Percentiles rank a stretch among this genome's conserved stretches.
Conservation (phyloP, 1,284 basidiomycete species). For the Apiotrichum laibachii region DNA sequence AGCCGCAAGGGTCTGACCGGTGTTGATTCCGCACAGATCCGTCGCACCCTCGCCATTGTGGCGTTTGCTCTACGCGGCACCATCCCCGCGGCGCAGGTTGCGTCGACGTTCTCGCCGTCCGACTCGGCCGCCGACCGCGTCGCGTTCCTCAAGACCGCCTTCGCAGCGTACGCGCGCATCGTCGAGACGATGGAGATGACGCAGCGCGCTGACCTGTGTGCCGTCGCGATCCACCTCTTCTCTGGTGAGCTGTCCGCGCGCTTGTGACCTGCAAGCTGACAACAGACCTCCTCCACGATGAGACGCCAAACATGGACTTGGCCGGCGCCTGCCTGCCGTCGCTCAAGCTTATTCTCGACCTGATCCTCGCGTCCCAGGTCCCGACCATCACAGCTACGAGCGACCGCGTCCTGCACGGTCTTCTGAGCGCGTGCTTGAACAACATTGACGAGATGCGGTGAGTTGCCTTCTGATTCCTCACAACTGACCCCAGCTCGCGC, state of each 20-base stretch:
- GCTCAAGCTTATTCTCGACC: conserved; percentile 69
- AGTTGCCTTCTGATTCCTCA: conserved; percentile 32
- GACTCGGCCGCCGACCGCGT: conserved; percentile 58
- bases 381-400: conserved; percentile 34
- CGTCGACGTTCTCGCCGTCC: conserved; percentile 57
- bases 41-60: conserved; percentile 52
- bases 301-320: conserved; percentile 71
- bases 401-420: conserved; percentile 69
- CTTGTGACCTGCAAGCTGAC: conserved; percentile 1
- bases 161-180: conserved; percentile 65
- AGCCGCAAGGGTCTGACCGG: conserved; percentile 45
- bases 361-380: conserved; percentile 42
- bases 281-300: conserved; percentile 77
- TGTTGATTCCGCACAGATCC: conserved; percentile 38
- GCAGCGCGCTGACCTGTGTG: conserved; percentile 64
- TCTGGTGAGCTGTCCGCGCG: conserved; percentile 60
- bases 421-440: conserved; percentile 77
- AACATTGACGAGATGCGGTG: conserved; percentile 91
- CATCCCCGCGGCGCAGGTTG: conserved; percentile 59
- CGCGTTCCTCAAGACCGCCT: conserved; percentile 65
- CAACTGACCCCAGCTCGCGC: conserved; percentile 60
- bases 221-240: conserved; percentile 77
- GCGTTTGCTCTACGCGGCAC: conserved; percentile 73
- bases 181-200: conserved; percentile 61
- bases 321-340: conserved; percentile 74